phyloP scores from a whole-genome alignment of 1,284 basidiomycete genomes.

The Irpex sp. region DNA sequence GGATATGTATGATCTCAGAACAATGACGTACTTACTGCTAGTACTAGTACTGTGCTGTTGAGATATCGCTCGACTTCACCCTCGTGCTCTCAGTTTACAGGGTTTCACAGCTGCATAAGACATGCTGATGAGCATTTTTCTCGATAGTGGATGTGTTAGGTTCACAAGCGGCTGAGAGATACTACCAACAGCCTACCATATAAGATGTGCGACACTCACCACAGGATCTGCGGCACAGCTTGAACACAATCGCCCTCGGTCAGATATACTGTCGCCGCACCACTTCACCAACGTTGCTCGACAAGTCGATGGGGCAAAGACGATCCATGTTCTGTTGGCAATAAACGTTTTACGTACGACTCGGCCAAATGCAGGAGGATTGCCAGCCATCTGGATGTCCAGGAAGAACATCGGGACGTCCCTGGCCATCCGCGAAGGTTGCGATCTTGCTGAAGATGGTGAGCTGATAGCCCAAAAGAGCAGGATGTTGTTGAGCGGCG shows the following conservation, averaged over 20 bases:
- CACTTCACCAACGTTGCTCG: not conserved
- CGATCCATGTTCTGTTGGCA: not conserved
- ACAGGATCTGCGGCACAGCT: not conserved
- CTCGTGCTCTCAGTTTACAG: too few relatives aligned
- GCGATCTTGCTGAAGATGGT: not conserved
- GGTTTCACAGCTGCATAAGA: too few relatives aligned
- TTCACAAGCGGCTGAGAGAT: too few relatives aligned
- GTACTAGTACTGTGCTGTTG: too few relatives aligned
- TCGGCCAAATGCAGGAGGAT: slow-evolving; percentile 1
- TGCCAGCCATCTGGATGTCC: not conserved
- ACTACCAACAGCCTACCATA: too few relatives aligned
- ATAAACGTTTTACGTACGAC: not conserved
- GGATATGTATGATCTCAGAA: too few relatives aligned
- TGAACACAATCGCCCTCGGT: not conserved
- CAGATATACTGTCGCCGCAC: not conserved
- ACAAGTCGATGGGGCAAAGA: not conserved
- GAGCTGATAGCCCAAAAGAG: not conserved
- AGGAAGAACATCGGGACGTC: not conserved
- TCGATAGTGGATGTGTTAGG: too few relatives aligned
- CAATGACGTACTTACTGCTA: too few relatives aligned
- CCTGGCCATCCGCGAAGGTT: not conserved
- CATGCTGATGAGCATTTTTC: too few relatives aligned
- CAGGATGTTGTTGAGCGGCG: not conserved
- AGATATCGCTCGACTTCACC: too few relatives aligned
- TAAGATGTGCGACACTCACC: not conserved